Conservation (phyloP, 179 eudicot genomes). For the Dionaea muscipula region DNA sequence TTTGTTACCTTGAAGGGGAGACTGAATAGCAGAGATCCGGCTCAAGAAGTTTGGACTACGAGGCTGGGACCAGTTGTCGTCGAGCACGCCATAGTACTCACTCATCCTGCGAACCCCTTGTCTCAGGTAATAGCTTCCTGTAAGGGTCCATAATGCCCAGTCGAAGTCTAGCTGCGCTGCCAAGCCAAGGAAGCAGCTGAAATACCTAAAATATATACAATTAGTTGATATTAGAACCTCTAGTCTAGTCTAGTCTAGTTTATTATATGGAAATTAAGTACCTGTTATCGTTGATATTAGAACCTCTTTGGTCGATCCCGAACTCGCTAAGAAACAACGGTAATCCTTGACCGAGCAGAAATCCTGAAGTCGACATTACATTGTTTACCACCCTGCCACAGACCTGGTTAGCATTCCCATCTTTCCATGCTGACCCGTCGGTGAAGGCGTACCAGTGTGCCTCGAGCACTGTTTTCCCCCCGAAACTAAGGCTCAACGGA, state of each 20-base stretch:
- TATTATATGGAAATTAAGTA: too few species aligned
- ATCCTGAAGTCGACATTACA: constrained; percentile 32
- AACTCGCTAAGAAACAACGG: constrained; percentile 89
- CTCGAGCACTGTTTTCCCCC: constrained; percentile 55
- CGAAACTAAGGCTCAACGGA: constrained; percentile 32
- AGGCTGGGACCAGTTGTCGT: constrained; percentile 39
- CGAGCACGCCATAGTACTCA: constrained; percentile 51
- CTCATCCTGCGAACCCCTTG: constrained; percentile 37
- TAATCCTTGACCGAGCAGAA: constrained; percentile 43
- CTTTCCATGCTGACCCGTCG: constrained; percentile 38
- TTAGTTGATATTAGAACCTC: too few species aligned
- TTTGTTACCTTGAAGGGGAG: constrained; percentile 61
- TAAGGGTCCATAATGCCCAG: constrained; percentile 73
- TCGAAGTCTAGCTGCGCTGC: constrained; percentile 65
- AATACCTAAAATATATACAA: constrained; percentile 25
- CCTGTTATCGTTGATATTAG: constrained; percentile 62
- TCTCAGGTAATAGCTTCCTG: constrained; percentile 65
- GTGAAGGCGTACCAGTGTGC: constrained; percentile 68
- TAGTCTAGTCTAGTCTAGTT: too few species aligned
- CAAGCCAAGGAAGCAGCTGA: constrained; percentile 61
- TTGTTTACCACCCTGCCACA: constrained; percentile 28
- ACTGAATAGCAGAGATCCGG: constrained; percentile 42
- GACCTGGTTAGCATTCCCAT: constrained; percentile 52
- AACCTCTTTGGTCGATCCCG: constrained; percentile 65
- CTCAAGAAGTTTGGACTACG: constrained; percentile 48